phyloP scores from a whole-genome alignment of 495 filamentous ascomycete genomes.

The Ramalina intermedia region DNA sequence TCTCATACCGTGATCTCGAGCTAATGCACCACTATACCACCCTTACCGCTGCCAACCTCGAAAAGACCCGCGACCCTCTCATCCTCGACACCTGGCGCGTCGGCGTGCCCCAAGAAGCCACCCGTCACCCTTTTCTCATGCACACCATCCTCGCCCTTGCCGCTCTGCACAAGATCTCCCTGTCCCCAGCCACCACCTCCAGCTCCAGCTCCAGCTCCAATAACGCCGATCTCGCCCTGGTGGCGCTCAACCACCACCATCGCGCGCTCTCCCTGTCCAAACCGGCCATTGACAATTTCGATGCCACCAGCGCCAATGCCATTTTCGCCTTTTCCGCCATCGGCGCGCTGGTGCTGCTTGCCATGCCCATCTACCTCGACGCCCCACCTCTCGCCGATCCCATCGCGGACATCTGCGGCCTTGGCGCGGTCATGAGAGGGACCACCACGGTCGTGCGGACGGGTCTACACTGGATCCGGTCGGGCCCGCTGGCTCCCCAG shows the following conservation, averaged over 20 bases:
- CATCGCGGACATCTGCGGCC: conserved; percentile 1
- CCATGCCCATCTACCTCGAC: background rate
- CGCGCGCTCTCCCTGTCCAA: background rate
- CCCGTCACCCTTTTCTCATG: background rate
- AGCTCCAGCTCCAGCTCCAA: background rate
- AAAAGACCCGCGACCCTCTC: background rate
- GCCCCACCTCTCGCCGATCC: background rate
- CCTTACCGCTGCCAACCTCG: conserved; percentile 28
- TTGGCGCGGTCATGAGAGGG: background rate
- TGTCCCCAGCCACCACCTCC: background rate
- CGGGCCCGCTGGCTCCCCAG: background rate
- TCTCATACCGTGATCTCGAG: conserved; percentile 22
- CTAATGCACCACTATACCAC: conserved; percentile 35
- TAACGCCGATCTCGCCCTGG: too few species aligned
- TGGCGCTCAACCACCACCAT: background rate
- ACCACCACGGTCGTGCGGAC: background rate
- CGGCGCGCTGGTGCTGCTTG: background rate
- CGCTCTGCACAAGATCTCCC: background rate
- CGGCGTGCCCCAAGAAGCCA: conserved; percentile 2
- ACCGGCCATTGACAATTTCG: background rate
- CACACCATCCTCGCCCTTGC: conserved; percentile 1
- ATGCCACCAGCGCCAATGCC: background rate
- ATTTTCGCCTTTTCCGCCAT: conserved; percentile 4
- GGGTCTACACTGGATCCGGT: background rate
- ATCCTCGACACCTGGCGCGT: background rate